Conservation (phyloP, 129 eudicot genomes). For the Tagetes erecta region DNA sequence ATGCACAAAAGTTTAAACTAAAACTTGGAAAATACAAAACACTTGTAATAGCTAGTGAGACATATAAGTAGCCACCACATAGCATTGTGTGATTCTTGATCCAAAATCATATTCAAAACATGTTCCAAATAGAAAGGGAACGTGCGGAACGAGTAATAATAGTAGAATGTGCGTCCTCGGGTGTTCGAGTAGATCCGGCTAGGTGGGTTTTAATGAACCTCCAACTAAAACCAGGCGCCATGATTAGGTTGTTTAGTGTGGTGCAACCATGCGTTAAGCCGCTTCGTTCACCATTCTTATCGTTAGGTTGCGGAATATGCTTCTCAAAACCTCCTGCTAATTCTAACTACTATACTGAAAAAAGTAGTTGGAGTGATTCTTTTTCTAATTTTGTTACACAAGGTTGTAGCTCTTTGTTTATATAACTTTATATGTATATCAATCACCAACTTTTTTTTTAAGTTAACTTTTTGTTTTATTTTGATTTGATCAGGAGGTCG, state of each 20-base stretch:
- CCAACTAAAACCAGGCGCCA: constrained; percentile 35
- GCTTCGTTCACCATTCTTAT: background rate
- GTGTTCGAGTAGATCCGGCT: background rate
- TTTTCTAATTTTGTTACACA: background rate
- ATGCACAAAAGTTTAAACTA: background rate
- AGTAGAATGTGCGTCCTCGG: background rate
- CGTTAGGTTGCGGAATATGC: background rate
- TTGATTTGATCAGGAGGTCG: too few species aligned
- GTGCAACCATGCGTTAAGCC: constrained; percentile 24
- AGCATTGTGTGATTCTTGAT: background rate
- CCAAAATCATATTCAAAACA: background rate
- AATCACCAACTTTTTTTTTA: background rate
- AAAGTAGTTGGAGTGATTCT: background rate
- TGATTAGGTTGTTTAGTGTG: constrained; percentile 38
- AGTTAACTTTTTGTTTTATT: background rate
- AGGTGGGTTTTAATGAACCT: constrained; percentile 24
- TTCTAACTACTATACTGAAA: background rate
- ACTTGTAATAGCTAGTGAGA: too few species aligned
- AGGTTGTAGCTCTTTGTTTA: too few species aligned
- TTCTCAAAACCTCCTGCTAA: background rate
- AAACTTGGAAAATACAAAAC: too few species aligned
- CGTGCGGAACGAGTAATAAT: background rate
- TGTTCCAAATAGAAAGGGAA: background rate
- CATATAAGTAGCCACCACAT: background rate
- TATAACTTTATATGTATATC: too few species aligned